phyloP scores from a whole-genome alignment of 2,329 filamentous ascomycete genomes.

The Alternaria burnsii region DNA sequence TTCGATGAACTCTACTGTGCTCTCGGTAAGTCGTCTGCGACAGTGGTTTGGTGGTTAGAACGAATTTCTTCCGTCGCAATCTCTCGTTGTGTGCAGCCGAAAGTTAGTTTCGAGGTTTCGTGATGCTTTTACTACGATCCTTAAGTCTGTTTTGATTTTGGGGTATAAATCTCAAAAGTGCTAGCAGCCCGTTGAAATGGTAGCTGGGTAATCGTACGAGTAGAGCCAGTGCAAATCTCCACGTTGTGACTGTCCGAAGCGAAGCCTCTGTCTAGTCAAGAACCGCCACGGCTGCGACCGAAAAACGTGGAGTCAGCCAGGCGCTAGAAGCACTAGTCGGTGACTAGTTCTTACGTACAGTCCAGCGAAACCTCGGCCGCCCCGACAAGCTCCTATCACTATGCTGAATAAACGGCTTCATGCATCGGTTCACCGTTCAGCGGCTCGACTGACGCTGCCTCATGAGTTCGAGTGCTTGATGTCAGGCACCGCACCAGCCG shows the following conservation, averaged over 20 bases:
- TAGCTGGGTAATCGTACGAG: slow-evolving; percentile 1
- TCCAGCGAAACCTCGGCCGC: neutral
- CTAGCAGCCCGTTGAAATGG: neutral
- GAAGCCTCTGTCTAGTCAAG: neutral
- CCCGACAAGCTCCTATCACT: neutral
- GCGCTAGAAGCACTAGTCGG: neutral
- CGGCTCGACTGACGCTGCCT: neutral
- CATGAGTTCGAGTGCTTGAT: neutral
- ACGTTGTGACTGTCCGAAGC: slow-evolving; percentile 2
- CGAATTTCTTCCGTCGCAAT: neutral
- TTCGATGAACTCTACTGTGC: neutral
- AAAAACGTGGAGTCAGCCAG: slow-evolving; percentile 1
- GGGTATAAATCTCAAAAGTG: neutral
- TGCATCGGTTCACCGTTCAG: neutral
- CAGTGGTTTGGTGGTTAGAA: neutral
- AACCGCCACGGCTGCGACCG: slow-evolving; percentile 1
- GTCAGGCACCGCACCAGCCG: neutral
- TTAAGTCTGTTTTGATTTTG: neutral
- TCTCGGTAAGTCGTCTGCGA: neutral
- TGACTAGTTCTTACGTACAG: neutral
- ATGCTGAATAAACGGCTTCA: neutral
- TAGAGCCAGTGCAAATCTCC: neutral
- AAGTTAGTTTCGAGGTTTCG: neutral
- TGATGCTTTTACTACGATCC: neutral
- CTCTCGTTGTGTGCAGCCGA: neutral